Base-by-base conservation (phyloP, 164 flowering plant genomes). In the Chimonanthus salicifolius region DNA sequence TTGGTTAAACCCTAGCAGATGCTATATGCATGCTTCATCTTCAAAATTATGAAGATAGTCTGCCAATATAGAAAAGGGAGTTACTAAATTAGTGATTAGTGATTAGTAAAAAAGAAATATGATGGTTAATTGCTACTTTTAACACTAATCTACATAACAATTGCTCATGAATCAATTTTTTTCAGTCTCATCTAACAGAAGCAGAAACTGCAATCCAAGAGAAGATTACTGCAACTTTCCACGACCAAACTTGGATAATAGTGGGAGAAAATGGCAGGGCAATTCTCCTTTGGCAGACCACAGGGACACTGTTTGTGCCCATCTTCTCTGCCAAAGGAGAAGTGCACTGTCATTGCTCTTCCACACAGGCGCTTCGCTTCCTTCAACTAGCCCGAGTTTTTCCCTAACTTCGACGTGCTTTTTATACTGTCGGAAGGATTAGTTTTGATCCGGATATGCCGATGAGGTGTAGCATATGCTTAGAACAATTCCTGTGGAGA, bases 231-330 rank as follows among this genome's bases (percentile, higher is more conserved):
- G 33, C 33, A 33, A 33, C 33, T 33, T 33, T 33, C 33, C 33
- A 33, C 33, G 33, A 33, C 33, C 33, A 33, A 33, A 33, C 33
- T 33, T 33, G 33, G 33, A 33, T 66, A 48, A 13, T 16, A 43
- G 68, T 66, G 68, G 5, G 45, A 45, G 44, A 16, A 45, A 66
- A 66, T 66, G 47, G 68, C 68, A 46, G 68, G 68, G 68, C 68
- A 66, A 46, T 66, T 66, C 68, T 66, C 68, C 48, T 66, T 66
- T 66, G 68, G 68, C 68, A 66, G 68, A 45, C 60, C 60, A 11
- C 60, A 13, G 60, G 60, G 4, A 16, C 60, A 0, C 16, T 54
- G n/a, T n/a, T 11, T 15, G n/a, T 54, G 60, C 60, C 60, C 60
- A n/a, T 13, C 60, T 48, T 45, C 49, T 0, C 16, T 66, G 68